phyloP scores from a whole-genome alignment of 1,284 basidiomycete species.

The Puccinia horiana region DNA sequence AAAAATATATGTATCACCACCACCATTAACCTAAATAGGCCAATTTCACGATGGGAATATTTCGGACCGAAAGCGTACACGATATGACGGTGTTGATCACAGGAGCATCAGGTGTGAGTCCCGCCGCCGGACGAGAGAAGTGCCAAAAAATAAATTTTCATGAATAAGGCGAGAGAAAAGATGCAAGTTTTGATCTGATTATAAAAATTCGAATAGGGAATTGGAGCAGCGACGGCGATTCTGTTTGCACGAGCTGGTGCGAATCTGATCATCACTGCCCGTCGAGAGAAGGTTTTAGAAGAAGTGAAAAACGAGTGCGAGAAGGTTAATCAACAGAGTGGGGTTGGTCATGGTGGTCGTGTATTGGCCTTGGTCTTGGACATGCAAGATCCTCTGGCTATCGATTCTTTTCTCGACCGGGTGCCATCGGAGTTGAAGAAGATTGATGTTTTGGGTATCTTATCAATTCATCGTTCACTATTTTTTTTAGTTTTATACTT shows the following conservation, averaged over 20 bases:
- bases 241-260: constrained; percentile 70
- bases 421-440: constrained; percentile 22
- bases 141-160: too few relatives aligned
- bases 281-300: constrained; percentile 58
- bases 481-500: constrained; percentile 50
- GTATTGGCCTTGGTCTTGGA: constrained; percentile 72
- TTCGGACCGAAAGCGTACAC: constrained; percentile 61
- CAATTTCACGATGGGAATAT: constrained; percentile 32
- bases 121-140: not conserved
- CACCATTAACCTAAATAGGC: too few relatives aligned
- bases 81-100: constrained; percentile 85
- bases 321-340: constrained; percentile 69
- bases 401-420: constrained; percentile 36
- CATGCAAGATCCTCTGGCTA: constrained; percentile 66
- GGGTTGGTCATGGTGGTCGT: constrained; percentile 70
- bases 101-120: constrained; percentile 70
- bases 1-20: too few relatives aligned
- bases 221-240: constrained; percentile 72
- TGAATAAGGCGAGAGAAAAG: too few relatives aligned
- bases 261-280: constrained; percentile 61
- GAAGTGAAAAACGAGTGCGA: constrained; percentile 63
- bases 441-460: constrained; percentile 28
- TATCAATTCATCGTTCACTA: constrained; percentile 54
- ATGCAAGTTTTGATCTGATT: too few relatives aligned
- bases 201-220: constrained; percentile 52